phyloP scores from a whole-genome alignment of 495 filamentous ascomycete genomes.

The Lasiosphaeria hispida region DNA sequence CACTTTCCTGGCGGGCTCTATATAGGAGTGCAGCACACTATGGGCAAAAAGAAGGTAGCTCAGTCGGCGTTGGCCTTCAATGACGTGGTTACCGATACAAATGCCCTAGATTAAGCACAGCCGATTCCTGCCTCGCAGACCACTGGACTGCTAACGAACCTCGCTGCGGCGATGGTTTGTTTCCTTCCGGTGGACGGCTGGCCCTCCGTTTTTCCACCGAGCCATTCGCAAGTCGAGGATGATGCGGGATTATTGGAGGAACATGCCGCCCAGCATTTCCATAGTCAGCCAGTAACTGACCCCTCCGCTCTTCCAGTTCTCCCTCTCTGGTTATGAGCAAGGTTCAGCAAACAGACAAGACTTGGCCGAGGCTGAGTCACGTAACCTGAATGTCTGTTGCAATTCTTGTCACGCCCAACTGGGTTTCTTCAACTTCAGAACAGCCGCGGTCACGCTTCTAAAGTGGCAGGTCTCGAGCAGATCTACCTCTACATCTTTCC shows the following conservation, averaged over 20 bases:
- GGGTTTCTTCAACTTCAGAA: slow-evolving; percentile 54
- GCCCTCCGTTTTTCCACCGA: slow-evolving; percentile 50
- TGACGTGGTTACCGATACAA: slow-evolving; percentile 87
- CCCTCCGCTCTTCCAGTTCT: slow-evolving; percentile 18
- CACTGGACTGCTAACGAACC: slow-evolving; percentile 22
- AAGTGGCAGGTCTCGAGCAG: slow-evolving; percentile 38
- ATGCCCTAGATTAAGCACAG: slow-evolving; percentile 67
- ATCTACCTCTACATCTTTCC: slow-evolving; percentile 20
- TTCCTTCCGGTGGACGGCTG: slow-evolving; percentile 28
- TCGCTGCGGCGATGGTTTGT: slow-evolving; percentile 30
- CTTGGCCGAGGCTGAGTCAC: slow-evolving; percentile 7
- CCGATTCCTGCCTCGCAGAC: slow-evolving; percentile 27
- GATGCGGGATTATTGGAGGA: slow-evolving; percentile 57
- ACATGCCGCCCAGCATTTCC: slow-evolving; percentile 43
- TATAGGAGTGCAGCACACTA: neutral
- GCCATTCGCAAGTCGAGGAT: slow-evolving; percentile 47
- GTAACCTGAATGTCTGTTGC: slow-evolving; percentile 42
- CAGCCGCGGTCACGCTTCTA: slow-evolving; percentile 34
- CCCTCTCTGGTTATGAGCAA: slow-evolving; percentile 20
- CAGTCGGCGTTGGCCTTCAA: slow-evolving; percentile 50
- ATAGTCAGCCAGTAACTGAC: slow-evolving; percentile 32
- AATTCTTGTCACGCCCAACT: slow-evolving; percentile 37
- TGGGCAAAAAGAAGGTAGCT: slow-evolving; percentile 90
- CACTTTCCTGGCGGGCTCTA: neutral
- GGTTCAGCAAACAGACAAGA: slow-evolving; percentile 17